A percentile compares a stretch with the other conserved stretches of the same genome.
Conservation (phyloP, 1,284 basidiomycete species). For the Papiliotrema flavescens region DNA sequence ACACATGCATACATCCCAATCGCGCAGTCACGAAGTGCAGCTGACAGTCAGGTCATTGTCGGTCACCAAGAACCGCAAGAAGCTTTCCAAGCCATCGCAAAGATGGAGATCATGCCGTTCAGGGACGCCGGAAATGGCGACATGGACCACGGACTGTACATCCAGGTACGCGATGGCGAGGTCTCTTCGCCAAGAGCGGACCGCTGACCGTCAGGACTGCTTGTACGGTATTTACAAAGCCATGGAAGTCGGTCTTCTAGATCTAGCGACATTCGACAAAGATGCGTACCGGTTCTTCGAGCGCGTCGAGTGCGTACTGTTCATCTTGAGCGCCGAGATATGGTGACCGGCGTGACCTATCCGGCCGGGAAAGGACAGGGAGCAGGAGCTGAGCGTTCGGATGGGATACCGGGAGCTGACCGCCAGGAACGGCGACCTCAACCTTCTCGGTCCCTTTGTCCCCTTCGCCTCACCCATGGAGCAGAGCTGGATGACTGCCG, state of each 20-base stretch:
- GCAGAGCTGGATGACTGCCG: conserved; percentile 20
- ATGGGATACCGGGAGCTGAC: no score
- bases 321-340: background rate
- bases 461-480: conserved; percentile 92
- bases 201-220: conserved; percentile 58
- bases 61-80: conserved; percentile 89
- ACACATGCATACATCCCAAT: no score
- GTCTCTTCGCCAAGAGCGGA: background rate
- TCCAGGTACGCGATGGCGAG: conserved; percentile 55
- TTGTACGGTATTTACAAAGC: conserved; percentile 96
- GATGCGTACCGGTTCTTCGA: conserved; percentile 73
- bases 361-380: no score
- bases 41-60: conserved; percentile 74
- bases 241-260: conserved; percentile 79
- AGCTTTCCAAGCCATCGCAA: conserved; percentile 86
- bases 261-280: conserved; percentile 78
- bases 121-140: conserved; percentile 91
- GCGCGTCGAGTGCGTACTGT: conserved; percentile 64
- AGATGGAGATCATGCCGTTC: conserved; percentile 89
- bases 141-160: conserved; percentile 87
- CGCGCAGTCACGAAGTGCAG: conserved; percentile 3
- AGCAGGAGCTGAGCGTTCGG: no score
- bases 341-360: no score
- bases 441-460: conserved; percentile 80
- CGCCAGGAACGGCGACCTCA: conserved; percentile 85